Evolutionary conservation across 768 basidiomycete genomes (phyloP).

Genomic region (Mycena rosella): DNA sequence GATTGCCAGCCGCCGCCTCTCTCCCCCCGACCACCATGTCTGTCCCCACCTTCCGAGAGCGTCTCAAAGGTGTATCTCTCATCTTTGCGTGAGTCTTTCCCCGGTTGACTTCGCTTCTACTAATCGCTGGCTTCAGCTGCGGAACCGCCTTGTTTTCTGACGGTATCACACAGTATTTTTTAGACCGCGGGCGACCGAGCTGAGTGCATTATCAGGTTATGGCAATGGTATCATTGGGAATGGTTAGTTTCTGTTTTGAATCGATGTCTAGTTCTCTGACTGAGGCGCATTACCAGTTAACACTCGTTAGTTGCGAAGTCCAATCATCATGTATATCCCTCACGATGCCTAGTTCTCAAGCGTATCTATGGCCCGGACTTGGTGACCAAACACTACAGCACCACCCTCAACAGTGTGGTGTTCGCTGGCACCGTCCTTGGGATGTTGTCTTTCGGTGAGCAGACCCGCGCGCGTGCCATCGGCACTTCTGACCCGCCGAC

Average conservation of each 20-base stretch:
- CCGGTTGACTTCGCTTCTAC: neutral
- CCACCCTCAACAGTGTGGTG: conserved; percentile 72
- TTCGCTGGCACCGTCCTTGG: conserved; percentile 91
- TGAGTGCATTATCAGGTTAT: conserved; percentile 74
- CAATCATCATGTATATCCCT: conserved; percentile 12
- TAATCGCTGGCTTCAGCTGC: conserved; percentile 60
- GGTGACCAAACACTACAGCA: conserved; percentile 70
- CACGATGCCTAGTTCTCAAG: conserved; percentile 76
- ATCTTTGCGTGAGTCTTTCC: conserved; percentile 78
- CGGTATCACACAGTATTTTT: too few species aligned
- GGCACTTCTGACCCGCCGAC: neutral
- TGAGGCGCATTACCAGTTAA: conserved; percentile 62
- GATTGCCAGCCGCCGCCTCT: too few species aligned
- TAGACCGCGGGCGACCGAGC: too few species aligned
- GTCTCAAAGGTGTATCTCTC: conserved; percentile 74
- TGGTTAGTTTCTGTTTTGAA: conserved; percentile 61
- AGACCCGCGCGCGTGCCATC: too few species aligned
- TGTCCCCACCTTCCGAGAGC: conserved; percentile 37
- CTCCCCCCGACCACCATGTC: too few species aligned
- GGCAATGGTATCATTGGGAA: conserved; percentile 84
- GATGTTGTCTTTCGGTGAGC: conserved; percentile 79
- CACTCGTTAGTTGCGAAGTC: conserved; percentile 61
- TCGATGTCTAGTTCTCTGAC: conserved; percentile 1
- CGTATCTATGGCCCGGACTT: conserved; percentile 75
- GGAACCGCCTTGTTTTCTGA: conserved; percentile 92